phyloP scores from a whole-genome alignment of 2,329 filamentous ascomycete genomes.

The Hypomyces rosellus region DNA sequence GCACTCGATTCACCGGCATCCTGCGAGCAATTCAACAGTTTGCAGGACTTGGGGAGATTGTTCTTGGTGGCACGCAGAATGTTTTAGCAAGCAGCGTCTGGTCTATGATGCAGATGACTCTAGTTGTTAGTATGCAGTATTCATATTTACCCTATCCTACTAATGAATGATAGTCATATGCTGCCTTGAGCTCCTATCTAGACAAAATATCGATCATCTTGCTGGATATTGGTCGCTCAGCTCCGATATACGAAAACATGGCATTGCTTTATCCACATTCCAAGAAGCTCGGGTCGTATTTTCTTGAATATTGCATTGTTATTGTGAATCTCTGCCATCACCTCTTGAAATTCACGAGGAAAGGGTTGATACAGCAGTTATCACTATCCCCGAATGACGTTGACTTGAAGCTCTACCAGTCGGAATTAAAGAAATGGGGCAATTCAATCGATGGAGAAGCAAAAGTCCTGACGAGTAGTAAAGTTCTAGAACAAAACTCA shows the following conservation, averaged over 20 bases:
- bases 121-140: constrained; percentile 27
- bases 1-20: constrained; percentile 35
- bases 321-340: constrained; percentile 33
- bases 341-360: constrained; percentile 26
- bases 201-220: constrained; percentile 35
- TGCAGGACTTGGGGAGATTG: constrained; percentile 31
- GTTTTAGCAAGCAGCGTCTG: constrained; percentile 39
- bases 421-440: constrained; percentile 29
- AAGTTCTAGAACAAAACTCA: constrained; percentile 19
- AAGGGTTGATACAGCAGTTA: constrained; percentile 26
- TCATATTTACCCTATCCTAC: not conserved
- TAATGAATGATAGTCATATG: constrained; percentile 20
- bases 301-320: constrained; percentile 36
- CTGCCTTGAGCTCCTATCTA: constrained; percentile 26
- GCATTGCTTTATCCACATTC: constrained; percentile 34
- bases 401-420: constrained; percentile 26
- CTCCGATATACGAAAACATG: constrained; percentile 34
- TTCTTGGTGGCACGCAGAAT: constrained; percentile 37
- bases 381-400: constrained; percentile 24
- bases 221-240: constrained; percentile 34
- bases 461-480: constrained; percentile 19
- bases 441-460: constrained; percentile 29
- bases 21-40: constrained; percentile 37
- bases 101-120: constrained; percentile 35
- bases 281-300: constrained; percentile 25